These are phyloP conservation scores for Hymenotorrendiella dingleyae DNA, from an alignment of 2,329 filamentous ascomycete species.

Conservation along the genomic window DNA sequence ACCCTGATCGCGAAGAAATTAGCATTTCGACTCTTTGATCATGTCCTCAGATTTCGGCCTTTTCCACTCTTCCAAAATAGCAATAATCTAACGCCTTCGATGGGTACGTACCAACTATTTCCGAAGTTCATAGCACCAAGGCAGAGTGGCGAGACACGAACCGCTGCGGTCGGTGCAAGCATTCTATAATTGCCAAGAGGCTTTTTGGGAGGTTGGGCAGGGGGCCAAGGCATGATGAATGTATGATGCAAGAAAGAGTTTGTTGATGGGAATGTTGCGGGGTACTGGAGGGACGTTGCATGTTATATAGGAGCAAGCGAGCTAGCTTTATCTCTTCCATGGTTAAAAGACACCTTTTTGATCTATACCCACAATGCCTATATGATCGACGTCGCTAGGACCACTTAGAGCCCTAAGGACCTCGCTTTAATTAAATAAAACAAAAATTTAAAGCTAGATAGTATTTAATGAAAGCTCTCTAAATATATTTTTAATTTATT, in stretches of 20 bases:
- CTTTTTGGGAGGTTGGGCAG: slow-evolving; percentile 41
- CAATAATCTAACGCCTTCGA: no score
- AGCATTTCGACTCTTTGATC: slow-evolving; percentile 7
- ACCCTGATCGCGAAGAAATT: slow-evolving; percentile 34
- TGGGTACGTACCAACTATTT: slow-evolving; percentile 46
- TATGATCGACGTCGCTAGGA: no score
- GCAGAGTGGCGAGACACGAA: slow-evolving; percentile 62
- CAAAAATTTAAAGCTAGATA: no score
- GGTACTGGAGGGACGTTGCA: neutral
- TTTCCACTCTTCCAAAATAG: no score
- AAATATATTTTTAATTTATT: no score
- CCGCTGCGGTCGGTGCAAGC: slow-evolving; percentile 57
- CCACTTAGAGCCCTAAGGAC: no score
- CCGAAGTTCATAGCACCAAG: slow-evolving; percentile 64
- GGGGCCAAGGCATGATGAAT: slow-evolving; percentile 17
- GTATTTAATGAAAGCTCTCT: no score
- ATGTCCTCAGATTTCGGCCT: no score
- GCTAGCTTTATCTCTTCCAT: neutral
- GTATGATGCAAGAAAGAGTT: neutral
- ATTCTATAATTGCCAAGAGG: slow-evolving; percentile 60
- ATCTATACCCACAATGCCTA: no score
- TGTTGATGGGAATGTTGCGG: neutral
- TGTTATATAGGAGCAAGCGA: neutral
- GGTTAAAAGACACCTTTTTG: no score
- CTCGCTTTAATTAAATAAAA: no score